Conservation (phyloP, 371 early-diverging fungal species). For the Rhizomucor pusillus region DNA sequence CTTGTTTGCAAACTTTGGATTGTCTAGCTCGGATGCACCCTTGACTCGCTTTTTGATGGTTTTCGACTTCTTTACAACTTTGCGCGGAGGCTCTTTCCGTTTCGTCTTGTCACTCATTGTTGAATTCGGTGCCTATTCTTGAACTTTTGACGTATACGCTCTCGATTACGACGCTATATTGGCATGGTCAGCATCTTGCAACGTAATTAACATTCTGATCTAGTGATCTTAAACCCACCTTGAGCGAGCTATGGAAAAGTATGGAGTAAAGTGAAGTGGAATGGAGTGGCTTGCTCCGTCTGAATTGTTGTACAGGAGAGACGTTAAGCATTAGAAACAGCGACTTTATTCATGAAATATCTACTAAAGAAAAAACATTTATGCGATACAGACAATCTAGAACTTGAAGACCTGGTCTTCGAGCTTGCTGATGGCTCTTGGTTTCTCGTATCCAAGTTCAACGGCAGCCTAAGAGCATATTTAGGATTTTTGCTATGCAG, state of each 20-base stretch:
- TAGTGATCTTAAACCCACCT: no score
- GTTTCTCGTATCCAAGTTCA: slow-evolving; percentile 73
- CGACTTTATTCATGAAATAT: no score
- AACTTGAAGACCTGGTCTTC: slow-evolving; percentile 92
- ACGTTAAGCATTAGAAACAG: no score
- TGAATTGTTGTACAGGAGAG: not conserved
- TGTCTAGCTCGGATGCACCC: slow-evolving; percentile 15
- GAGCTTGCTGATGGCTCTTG: slow-evolving; percentile 81
- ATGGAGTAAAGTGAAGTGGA: not conserved
- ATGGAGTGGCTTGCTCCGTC: slow-evolving; percentile 2
- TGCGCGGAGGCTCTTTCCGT: not conserved
- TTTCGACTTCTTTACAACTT: slow-evolving; percentile 3
- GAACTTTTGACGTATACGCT: no score
- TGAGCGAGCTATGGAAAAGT: not conserved
- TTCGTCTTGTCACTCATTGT: no score
- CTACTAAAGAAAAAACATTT: no score
- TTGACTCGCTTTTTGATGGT: not conserved
- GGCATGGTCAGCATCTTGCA: no score
- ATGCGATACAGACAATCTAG: slow-evolving; percentile 30
- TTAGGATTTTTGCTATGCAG: not conserved
- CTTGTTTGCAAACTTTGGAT: slow-evolving; percentile 19
- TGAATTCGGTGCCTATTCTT: no score
- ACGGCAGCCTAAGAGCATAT: slow-evolving; percentile 38
- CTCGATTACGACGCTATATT: no score
- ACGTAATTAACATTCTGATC: no score